These are phyloP conservation scores for Sanghuangporus weigelae DNA, from an alignment of 1,284 basidiomycete genomes.

Conservation along the genomic window DNA sequence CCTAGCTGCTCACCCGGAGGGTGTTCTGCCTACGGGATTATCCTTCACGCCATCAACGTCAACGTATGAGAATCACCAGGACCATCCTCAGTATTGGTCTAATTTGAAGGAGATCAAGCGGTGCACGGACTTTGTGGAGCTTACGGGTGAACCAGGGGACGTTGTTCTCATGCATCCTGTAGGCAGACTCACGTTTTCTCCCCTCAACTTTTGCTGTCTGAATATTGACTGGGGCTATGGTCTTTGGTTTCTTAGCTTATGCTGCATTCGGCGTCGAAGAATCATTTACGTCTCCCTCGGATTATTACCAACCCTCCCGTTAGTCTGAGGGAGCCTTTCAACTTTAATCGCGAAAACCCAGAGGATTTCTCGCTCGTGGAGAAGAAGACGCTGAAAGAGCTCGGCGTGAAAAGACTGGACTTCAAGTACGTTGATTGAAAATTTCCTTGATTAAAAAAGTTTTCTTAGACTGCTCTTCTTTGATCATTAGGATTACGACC, in stretches of 20 bases:
- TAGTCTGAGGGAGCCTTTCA: constrained; percentile 46
- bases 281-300: constrained; percentile 45
- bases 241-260: constrained; percentile 32
- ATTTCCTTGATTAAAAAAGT: background rate
- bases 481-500: constrained; percentile 8
- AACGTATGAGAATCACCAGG: constrained; percentile 28
- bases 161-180: constrained; percentile 55
- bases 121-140: constrained; percentile 47
- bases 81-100: constrained; percentile 40
- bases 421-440: constrained; percentile 27
- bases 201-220: constrained; percentile 9
- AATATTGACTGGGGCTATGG: too few relatives aligned
- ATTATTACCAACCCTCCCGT: constrained; percentile 62
- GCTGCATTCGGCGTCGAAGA: constrained; percentile 60
- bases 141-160: constrained; percentile 53
- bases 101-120: constrained; percentile 37
- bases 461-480: background rate
- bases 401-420: constrained; percentile 41
- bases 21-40: constrained; percentile 40
- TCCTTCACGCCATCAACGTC: constrained; percentile 43
- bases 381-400: constrained; percentile 46
- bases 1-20: constrained; percentile 50
- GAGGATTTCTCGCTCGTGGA: constrained; percentile 47
- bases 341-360: constrained; percentile 40
- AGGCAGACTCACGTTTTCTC: constrained; percentile 6